phyloP scores from a whole-genome alignment of 495 filamentous ascomycete genomes.

The Daldinia decipiens region DNA sequence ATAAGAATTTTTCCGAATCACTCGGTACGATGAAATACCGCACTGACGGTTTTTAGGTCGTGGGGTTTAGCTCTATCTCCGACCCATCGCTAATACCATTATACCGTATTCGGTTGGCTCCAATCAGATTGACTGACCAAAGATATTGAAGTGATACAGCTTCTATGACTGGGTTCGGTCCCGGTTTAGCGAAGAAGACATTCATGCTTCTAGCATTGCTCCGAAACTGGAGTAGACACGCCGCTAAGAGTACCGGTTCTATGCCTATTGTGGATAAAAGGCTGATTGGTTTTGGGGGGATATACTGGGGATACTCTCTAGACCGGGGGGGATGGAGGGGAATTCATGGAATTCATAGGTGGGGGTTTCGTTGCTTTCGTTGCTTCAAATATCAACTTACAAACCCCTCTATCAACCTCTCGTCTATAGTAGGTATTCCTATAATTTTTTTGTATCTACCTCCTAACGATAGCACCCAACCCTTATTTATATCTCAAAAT shows the following conservation, averaged over 20 bases:
- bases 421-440: conserved; percentile 8
- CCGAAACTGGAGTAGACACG: conserved; percentile 12
- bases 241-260: conserved; percentile 5
- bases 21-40: conserved; percentile 38
- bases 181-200: conserved; percentile 24
- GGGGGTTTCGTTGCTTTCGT: conserved; percentile 3
- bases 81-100: conserved; percentile 1
- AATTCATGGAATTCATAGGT: not conserved
- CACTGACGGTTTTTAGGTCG: conserved; percentile 19
- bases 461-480: not conserved
- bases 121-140: conserved; percentile 35
- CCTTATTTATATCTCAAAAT: conserved; percentile 28
- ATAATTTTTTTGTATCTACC: conserved; percentile 9
- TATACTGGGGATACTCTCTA: conserved; percentile 6
- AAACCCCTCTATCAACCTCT: conserved; percentile 21
- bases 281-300: conserved; percentile 16
- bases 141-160: conserved; percentile 1
- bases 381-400: conserved; percentile 18
- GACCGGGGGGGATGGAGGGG: conserved; percentile 6
- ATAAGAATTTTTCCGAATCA: not conserved
- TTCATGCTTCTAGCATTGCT: conserved; percentile 5
- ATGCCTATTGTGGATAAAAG: conserved; percentile 32
- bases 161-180: conserved; percentile 26
- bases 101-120: conserved; percentile 1
- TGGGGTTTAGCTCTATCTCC: conserved; percentile 24